Evolutionary conservation across 1,284 basidiomycete species (phyloP).

Genomic region (Heterobasidion occidentale): DNA sequence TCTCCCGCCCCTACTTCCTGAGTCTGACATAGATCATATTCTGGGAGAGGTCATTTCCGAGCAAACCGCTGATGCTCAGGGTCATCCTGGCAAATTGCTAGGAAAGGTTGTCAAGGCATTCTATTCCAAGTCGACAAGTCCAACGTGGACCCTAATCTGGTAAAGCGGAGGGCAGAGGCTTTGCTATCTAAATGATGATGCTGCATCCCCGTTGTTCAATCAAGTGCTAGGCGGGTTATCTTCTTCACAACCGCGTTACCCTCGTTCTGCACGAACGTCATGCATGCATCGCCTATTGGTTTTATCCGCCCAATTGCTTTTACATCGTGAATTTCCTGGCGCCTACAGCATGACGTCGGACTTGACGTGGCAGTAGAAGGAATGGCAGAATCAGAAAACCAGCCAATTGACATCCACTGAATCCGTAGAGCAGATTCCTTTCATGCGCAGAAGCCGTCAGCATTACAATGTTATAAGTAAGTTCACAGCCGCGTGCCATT

Average conservation of each 20-base stretch:
- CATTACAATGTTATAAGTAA: too few relatives aligned
- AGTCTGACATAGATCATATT: slow-evolving; percentile 42
- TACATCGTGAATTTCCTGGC: too few relatives aligned
- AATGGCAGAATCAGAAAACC: neutral
- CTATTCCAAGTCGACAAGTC: slow-evolving; percentile 54
- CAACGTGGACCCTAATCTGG: slow-evolving; percentile 45
- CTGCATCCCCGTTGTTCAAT: neutral
- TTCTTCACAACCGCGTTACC: neutral
- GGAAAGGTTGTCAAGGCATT: slow-evolving; percentile 55
- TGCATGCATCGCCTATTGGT: neutral
- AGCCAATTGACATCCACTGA: too few relatives aligned
- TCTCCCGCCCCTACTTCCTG: slow-evolving; percentile 51
- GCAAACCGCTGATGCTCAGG: slow-evolving; percentile 7
- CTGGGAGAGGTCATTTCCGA: slow-evolving; percentile 34
- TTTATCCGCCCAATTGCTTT: too few relatives aligned
- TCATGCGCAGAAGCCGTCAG: too few relatives aligned
- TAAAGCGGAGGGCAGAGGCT: slow-evolving; percentile 41
- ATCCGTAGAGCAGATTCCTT: too few relatives aligned
- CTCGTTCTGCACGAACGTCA: neutral
- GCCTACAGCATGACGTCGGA: neutral
- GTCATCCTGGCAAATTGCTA: slow-evolving; percentile 28
- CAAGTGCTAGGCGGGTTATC: neutral
- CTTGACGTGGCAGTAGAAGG: neutral
- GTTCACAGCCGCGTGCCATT: too few relatives aligned
- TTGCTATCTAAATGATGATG: slow-evolving; percentile 25